Conservation (phyloP, 495 filamentous ascomycete genomes). For the Letharia columbiana region DNA sequence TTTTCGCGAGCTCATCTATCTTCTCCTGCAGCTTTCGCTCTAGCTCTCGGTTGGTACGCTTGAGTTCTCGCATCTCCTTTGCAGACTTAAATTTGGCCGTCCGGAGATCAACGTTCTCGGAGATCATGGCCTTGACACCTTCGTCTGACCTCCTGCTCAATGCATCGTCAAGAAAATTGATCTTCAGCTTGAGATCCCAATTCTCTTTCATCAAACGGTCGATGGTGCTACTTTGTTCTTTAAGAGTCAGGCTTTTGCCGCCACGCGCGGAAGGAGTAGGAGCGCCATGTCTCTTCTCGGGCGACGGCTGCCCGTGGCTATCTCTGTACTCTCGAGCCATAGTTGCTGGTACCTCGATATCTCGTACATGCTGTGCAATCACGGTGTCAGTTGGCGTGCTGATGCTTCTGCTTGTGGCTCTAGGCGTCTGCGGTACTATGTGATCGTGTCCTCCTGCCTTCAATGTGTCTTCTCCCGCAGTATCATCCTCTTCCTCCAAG, state of each 20-base stretch:
- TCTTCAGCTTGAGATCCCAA: constrained; percentile 79
- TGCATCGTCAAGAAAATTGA: constrained; percentile 75
- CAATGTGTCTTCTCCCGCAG: constrained; percentile 33
- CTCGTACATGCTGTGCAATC: constrained; percentile 75
- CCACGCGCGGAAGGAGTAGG: constrained; percentile 49
- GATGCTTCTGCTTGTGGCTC: constrained; percentile 34
- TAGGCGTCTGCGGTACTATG: constrained; percentile 36
- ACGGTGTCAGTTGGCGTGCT: constrained; percentile 74
- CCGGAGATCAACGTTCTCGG: constrained; percentile 91
- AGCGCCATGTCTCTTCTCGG: constrained; percentile 43
- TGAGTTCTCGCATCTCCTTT: constrained; percentile 76
- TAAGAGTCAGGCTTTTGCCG: constrained; percentile 81
- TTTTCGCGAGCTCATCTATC: constrained; percentile 46
- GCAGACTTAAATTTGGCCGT: constrained; percentile 79
- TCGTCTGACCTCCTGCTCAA: constrained; percentile 91
- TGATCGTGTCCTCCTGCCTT: constrained; percentile 35
- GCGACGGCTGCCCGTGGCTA: constrained; percentile 47
- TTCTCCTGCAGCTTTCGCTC: constrained; percentile 76
- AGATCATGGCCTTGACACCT: constrained; percentile 92
- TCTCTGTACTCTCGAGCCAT: constrained; percentile 74
- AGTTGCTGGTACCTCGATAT: constrained; percentile 83
- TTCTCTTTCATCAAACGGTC: constrained; percentile 90
- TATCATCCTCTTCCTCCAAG: constrained; percentile 50
- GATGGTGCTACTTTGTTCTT: constrained; percentile 95
- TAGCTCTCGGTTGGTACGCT: constrained; percentile 69